Conservation (phyloP, 805 yeast genomes). For the Suhomyces faveliae region DNA sequence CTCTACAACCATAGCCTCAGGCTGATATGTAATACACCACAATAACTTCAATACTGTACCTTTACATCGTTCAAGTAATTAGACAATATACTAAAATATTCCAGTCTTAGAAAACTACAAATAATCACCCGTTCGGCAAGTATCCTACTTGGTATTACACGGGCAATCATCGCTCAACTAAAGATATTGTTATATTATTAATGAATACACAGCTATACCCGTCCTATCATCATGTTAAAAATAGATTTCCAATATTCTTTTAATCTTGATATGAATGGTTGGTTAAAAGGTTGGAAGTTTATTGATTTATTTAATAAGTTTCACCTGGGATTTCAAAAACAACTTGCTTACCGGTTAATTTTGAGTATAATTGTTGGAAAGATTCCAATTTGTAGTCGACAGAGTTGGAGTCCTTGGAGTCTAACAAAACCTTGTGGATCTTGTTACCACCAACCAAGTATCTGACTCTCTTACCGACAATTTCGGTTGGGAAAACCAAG, state of each 20-base stretch:
- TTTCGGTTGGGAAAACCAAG: constrained; percentile 99
- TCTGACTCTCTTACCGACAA: constrained; percentile 98
- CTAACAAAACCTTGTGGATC: constrained; percentile 95
- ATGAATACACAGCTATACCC: constrained; percentile 1
- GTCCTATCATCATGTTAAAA: background rate
- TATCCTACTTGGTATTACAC: no score
- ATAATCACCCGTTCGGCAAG: no score
- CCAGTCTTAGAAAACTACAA: no score
- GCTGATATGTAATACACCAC: no score
- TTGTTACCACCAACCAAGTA: constrained; percentile 98
- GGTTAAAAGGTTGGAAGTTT: background rate
- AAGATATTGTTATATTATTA: constrained; percentile 1
- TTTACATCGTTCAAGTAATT: no score
- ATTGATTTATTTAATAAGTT: constrained; percentile 30
- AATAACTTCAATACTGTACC: no score
- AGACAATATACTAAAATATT: no score
- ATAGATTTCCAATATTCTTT: background rate
- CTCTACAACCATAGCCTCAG: no score
- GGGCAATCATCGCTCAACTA: background rate
- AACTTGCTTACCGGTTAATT: constrained; percentile 99
- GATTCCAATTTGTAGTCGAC: constrained; percentile 99
- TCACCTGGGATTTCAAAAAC: constrained; percentile 83
- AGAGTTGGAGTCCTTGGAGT: constrained; percentile 94
- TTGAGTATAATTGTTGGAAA: constrained; percentile 97
- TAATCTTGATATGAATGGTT: background rate